Percentiles rank a stretch among this genome's conserved stretches.
Conservation (phyloP, 2,329 filamentous ascomycete species). For the Colletotrichum sp. region DNA sequence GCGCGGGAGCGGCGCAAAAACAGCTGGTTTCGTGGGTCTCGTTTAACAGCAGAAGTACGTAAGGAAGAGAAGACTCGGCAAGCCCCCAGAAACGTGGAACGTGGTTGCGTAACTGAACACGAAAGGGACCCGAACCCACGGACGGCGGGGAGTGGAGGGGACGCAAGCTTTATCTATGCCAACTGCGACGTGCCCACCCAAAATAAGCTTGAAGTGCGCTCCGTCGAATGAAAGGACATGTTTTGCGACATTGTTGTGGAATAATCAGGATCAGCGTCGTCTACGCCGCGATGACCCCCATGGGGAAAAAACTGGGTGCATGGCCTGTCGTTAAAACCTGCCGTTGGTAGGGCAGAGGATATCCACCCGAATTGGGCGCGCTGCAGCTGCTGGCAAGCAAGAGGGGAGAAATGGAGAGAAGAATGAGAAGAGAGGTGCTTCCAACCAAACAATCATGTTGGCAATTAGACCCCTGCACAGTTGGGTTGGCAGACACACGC, state of each 20-base stretch:
- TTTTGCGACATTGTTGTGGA: not conserved
- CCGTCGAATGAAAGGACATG: not conserved
- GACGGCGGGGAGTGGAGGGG: not conserved
- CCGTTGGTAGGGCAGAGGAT: not conserved
- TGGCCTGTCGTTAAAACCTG: slow-evolving; percentile 11
- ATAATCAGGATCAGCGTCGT: slow-evolving; percentile 4
- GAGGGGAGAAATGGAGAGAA: not conserved
- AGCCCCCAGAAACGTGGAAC: not conserved
- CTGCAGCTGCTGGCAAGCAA: not conserved
- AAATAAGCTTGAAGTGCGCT: slow-evolving; percentile 5
- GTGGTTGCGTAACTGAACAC: not conserved
- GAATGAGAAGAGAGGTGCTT: not conserved
- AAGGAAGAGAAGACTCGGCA: not conserved
- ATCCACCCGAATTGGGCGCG: not conserved
- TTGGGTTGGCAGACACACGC: slow-evolving; percentile 1
- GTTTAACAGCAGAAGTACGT: not conserved
- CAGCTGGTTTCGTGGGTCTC: not conserved
- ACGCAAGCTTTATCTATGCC: slow-evolving; percentile 19
- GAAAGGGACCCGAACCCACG: not conserved
- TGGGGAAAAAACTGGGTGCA: slow-evolving; percentile 9
- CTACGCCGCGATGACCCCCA: slow-evolving; percentile 18
- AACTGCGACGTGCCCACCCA: slow-evolving; percentile 1
- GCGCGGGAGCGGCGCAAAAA: not conserved
- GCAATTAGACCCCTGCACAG: not conserved
- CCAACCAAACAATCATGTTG: not conserved